Base-by-base conservation (phyloP, 495 filamentous ascomycete species). In the Penicillium herquei region DNA sequence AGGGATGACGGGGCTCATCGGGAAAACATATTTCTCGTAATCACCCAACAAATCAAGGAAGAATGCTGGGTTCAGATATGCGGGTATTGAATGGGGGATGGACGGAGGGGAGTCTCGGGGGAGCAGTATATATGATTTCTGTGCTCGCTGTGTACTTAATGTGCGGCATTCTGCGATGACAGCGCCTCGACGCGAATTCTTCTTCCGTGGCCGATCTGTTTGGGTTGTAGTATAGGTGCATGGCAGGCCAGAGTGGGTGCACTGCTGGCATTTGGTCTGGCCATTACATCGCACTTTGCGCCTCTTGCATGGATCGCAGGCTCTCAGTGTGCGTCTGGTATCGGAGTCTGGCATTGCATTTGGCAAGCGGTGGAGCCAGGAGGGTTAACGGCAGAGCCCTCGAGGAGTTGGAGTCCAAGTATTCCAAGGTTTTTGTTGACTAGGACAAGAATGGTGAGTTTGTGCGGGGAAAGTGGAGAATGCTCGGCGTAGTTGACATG, bases 211-310 rank as follows among this genome's bases (percentile, higher is more conserved):
- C 30, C 63, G 64, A 10, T 55, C 51, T 13, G 45, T n/a, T 2
- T 39, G 48, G 17, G 49, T 58, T 17, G 59, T 55, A 18, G 63
- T 53, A 41, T 70, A 70, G 0, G 59, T 69, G 49, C 66, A 70
- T 17, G 45, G 61, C n/a, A 70, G 39, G 12, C 60, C 58, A 14
- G 64, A 34, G 40, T 70, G 68, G 13, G 63, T 58, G 50, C 68
- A 69, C 39, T 70, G 68, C 58, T 70, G 68, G 45, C 68, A 70
- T 40, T 50, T 26, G 26, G 52, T 34, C 33, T 63, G 61, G 44
- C 63, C 65, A 65, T 93, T 90, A 71, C 90, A 93, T 46, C 87
- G 86, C 11, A 92, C 89, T 68, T 92, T 94, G 54, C 90, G 80
- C 12, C 84, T 82, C 4, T 89, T 82, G 62, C 90, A 92, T 5